Conservation (phyloP, 495 filamentous ascomycete species). For the Astrocystis sublimbata region DNA sequence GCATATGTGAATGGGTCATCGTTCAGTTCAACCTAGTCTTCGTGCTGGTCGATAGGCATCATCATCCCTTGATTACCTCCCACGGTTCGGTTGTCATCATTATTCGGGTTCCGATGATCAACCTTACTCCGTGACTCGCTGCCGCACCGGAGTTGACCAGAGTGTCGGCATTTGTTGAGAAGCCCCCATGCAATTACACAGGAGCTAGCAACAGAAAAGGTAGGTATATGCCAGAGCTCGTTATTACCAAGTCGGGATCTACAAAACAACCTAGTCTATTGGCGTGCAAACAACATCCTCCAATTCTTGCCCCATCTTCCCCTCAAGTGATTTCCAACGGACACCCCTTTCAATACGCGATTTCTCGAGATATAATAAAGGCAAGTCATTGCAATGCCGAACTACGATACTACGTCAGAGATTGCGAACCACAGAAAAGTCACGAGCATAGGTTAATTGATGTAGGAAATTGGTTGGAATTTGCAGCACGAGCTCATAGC, state of each 20-base stretch:
- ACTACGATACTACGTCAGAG: neutral
- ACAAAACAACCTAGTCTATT: too few species aligned
- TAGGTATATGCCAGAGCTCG: neutral
- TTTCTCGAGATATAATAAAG: neutral
- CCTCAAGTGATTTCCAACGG: neutral
- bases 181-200: neutral
- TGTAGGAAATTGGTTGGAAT: slow-evolving; percentile 10
- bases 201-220: slow-evolving; percentile 1
- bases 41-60: neutral
- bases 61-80: neutral
- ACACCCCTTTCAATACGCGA: neutral
- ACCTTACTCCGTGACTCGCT: neutral
- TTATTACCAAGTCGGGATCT: neutral
- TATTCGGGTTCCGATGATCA: neutral
- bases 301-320: neutral
- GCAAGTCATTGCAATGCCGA: neutral
- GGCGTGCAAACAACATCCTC: neutral
- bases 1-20: neutral
- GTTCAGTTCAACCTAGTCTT: neutral
- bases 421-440: neutral
- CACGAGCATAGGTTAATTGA: neutral
- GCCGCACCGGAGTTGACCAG: neutral
- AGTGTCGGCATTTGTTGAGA: neutral
- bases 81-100: neutral
- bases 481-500: neutral